Percentiles rank a stretch among this genome's conserved stretches.
Evolutionary conservation across 2,329 filamentous ascomycete genomes (phyloP).

Genomic region (Fusarium graminum): DNA sequence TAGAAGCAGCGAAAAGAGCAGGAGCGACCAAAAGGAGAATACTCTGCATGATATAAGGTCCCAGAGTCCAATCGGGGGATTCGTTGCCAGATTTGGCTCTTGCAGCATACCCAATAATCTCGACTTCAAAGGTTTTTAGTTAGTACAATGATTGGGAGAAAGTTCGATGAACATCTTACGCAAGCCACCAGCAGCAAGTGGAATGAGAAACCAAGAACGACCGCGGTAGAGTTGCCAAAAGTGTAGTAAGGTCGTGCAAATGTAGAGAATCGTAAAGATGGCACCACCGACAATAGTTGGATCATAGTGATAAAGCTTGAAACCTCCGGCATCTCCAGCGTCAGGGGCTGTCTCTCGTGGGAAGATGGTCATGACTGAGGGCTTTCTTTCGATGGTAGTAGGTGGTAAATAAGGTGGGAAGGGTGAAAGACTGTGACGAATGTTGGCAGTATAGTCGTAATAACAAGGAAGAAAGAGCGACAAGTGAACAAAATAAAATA

Average conservation of each 20-base stretch:
- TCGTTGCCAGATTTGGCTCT: slow-evolving; percentile 14
- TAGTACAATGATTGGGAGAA: too few relatives aligned
- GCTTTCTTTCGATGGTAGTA: accelerated
- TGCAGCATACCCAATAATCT: slow-evolving; percentile 11
- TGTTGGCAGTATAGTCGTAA: background rate
- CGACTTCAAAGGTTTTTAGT: background rate
- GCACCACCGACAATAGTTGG: slow-evolving; percentile 8
- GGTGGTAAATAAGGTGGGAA: too few relatives aligned
- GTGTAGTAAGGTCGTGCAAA: background rate
- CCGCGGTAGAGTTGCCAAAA: slow-evolving; percentile 7
- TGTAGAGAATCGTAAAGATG: slow-evolving; percentile 5
- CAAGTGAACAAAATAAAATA: background rate
- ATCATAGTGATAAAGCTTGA: slow-evolving; percentile 7
- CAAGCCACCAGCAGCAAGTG: background rate
- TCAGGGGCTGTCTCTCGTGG: background rate
- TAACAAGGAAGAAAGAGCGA: background rate
- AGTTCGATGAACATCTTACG: slow-evolving; percentile 1
- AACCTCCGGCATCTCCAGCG: background rate
- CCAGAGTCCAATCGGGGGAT: slow-evolving; percentile 2
- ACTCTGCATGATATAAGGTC: slow-evolving; percentile 16
- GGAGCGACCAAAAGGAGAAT: slow-evolving; percentile 4
- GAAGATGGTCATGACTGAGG: background rate
- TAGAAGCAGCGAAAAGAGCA: slow-evolving; percentile 6
- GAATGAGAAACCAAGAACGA: slow-evolving; percentile 14
- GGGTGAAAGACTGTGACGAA: background rate